Conservation (phyloP, 2,329 filamentous ascomycete genomes). For the Aspergillus sp. region DNA sequence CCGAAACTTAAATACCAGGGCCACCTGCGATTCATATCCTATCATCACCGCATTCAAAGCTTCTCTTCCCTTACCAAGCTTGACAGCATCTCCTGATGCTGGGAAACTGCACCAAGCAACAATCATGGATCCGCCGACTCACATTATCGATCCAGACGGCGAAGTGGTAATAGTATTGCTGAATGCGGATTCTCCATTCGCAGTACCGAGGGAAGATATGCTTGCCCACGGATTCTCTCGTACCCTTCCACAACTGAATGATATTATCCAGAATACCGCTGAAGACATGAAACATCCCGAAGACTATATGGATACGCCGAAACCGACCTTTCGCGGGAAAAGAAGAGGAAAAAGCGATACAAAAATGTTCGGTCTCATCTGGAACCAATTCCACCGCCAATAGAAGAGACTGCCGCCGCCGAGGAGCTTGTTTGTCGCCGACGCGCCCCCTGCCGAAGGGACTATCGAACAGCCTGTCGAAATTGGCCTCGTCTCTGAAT, state of each 20-base stretch:
- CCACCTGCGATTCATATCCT: too few relatives aligned
- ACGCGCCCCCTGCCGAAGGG: not conserved
- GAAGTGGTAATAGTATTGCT: slow-evolving; percentile 4
- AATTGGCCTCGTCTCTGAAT: not conserved
- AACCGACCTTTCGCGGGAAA: not conserved
- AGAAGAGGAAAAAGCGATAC: not conserved
- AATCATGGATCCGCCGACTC: not conserved
- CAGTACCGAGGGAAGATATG: not conserved
- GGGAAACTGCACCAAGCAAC: too few relatives aligned
- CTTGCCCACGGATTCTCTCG: not conserved
- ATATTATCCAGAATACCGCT: not conserved
- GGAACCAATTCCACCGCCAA: too few relatives aligned
- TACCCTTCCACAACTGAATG: not conserved
- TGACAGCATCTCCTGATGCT: too few relatives aligned
- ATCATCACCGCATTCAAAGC: too few relatives aligned
- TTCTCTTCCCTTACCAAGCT: too few relatives aligned
- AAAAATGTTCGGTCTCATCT: not conserved
- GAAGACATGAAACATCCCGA: not conserved
- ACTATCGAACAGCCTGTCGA: not conserved
- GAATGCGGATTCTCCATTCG: not conserved
- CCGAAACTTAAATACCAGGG: too few relatives aligned
- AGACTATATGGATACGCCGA: not conserved
- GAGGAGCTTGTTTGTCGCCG: not conserved
- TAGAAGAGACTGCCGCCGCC: not conserved
- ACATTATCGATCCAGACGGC: slow-evolving; percentile 9